Evolutionary conservation across 176 grass and related monocot genomes (phyloP).

Genomic region (Panicum miliaceum): DNA sequence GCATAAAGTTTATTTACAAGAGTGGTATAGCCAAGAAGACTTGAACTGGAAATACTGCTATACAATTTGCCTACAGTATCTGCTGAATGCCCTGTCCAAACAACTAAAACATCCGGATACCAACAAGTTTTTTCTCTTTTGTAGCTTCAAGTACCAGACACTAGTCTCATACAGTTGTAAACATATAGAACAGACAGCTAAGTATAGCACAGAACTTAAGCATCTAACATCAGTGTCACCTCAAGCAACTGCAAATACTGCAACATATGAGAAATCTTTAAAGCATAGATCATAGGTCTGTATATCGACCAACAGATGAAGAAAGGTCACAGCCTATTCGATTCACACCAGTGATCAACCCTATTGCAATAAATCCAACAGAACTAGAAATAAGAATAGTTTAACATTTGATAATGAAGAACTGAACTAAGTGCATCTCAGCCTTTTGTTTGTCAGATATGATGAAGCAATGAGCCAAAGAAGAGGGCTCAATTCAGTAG

Average conservation of each 20-base stretch:
- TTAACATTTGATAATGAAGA: background rate
- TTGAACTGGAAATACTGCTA: background rate
- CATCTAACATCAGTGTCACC: background rate
- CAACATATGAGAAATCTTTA: background rate
- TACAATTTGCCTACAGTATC: background rate
- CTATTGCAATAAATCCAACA: background rate
- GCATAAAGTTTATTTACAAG: background rate
- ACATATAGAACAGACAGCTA: background rate
- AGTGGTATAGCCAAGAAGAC: background rate
- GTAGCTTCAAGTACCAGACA: background rate
- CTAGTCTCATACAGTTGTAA: background rate
- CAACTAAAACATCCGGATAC: conserved; percentile 11
- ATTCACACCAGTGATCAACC: background rate
- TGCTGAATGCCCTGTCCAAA: background rate
- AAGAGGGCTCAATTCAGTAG: background rate
- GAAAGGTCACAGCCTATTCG: background rate
- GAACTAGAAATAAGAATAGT: background rate
- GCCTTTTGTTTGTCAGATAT: background rate
- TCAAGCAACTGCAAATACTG: conserved; percentile 21
- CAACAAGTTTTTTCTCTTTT: background rate
- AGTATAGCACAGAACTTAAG: conserved; percentile 1
- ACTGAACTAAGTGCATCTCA: conserved; percentile 1
- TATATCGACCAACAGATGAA: background rate
- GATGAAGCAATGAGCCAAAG: conserved; percentile 4
- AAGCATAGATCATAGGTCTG: background rate